Evolutionary conservation across 2,329 filamentous ascomycete species (phyloP), one percentile per base, ranked within the genome.

Genomic region (Colletotrichum gloeosporioides): DNA sequence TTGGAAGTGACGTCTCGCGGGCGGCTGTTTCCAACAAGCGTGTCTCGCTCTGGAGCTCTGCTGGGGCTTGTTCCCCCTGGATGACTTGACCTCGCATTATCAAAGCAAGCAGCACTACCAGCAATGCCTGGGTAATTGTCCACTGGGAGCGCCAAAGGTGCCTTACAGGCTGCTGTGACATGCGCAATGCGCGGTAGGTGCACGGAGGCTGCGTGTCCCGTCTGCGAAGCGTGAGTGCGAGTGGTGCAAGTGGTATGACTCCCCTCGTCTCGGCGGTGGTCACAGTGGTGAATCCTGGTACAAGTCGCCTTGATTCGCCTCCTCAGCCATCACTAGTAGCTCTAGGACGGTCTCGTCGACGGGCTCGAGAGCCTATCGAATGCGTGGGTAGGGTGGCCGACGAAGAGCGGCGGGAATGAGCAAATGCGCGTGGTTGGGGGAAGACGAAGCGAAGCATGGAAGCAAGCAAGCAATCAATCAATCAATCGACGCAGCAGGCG

Each of bases 121-220:
- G 22, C 22, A 22, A 22, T 22, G 22, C 22, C 22, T 22, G 22
- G 22, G 22, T 22, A 22, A 22, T 22, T 22, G 22, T 22, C 22
- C n/a, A 13, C 49, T 70, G 64, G 44, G 64, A 53, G 74, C 57
- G 71, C 49, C 75, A 71, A 68, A 77, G 36, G 75, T 75, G 66
- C 71, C 72, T 77, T 67, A 71, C 71, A 71, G 72, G 55, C 75
- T 75, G 71, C 71, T 71, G 39, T 69, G 65, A 66, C 70, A 75
- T 67, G 70, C 29, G 57, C 66, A 64, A 73, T 73, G 64, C 64
- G 64, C 27, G 44, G 32, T 69, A 61, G 57, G 70, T 73, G 70
- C 70, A 55, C 63, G 32, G 62, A 67, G 53, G 55, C 62, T 64
- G 59, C 49, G 64, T 53, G 61, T 34, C 59, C 61, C 59, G 36